Evolutionary conservation across 108 stramenopile genomes (phyloP).

Genomic region (Skeletonema grethae): DNA sequence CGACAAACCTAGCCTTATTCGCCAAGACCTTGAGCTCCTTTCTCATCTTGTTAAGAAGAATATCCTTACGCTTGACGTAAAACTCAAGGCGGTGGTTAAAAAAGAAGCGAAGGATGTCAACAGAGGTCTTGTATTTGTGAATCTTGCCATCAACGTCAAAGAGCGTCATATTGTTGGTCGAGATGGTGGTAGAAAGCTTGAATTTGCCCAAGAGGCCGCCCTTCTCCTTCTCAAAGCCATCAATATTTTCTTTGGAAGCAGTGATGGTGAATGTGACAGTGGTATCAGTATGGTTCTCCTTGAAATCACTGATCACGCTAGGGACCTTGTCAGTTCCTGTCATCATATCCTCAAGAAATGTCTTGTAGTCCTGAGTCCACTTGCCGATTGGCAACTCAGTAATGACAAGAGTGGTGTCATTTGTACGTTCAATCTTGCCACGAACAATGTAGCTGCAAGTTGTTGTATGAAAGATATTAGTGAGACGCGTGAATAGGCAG

Average conservation of each 20-base stretch:
- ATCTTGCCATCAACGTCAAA: slow-evolving; percentile 88
- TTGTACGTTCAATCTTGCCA: slow-evolving; percentile 82
- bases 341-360: slow-evolving; percentile 70
- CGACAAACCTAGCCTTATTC: slow-evolving; percentile 98
- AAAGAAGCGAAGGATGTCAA: slow-evolving; percentile 87
- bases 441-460: slow-evolving; percentile 45
- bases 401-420: slow-evolving; percentile 89
- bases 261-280: slow-evolving; percentile 94
- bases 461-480: no score
- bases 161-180: slow-evolving; percentile 95
- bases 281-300: slow-evolving; percentile 98
- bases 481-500: no score
- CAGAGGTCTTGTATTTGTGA: slow-evolving; percentile 76
- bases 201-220: slow-evolving; percentile 93
- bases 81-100: slow-evolving; percentile 82
- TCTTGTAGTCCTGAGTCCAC: slow-evolving; percentile 99
- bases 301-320: slow-evolving; percentile 91
- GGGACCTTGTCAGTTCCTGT: slow-evolving; percentile 56
- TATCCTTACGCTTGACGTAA: slow-evolving; percentile 91
- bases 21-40: slow-evolving; percentile 83
- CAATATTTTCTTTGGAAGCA: slow-evolving; percentile 79
- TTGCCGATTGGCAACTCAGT: slow-evolving; percentile 93
- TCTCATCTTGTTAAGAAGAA: slow-evolving; percentile 66
- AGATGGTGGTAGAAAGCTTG: slow-evolving; percentile 85
- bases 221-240: slow-evolving; percentile 74